A percentile compares a stretch with the other conserved stretches of the same genome.
phyloP scores from a whole-genome alignment of 2,329 filamentous ascomycete species.

The Zasmidium angulare region DNA sequence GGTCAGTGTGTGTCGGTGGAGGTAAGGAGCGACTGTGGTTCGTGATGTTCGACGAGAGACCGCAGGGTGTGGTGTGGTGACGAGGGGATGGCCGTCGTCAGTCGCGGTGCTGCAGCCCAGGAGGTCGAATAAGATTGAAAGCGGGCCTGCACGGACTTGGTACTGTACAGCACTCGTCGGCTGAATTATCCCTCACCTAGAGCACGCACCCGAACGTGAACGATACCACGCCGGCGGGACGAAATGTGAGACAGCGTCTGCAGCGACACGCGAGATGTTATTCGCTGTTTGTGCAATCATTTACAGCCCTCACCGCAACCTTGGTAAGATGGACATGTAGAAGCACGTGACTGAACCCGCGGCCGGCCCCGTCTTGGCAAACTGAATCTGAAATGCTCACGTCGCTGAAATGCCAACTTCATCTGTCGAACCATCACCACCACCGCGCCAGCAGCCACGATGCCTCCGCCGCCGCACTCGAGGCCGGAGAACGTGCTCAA shows the following conservation, averaged over 20 bases:
- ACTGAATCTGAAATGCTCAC: background rate
- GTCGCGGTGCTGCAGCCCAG: background rate
- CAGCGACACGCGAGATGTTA: background rate
- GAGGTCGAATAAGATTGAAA: background rate
- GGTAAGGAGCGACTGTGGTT: conserved; percentile 5
- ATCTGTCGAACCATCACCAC: conserved; percentile 14
- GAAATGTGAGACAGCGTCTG: background rate
- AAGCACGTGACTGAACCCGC: background rate
- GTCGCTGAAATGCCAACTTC: background rate
- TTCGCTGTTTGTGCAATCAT: background rate
- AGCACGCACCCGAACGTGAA: background rate
- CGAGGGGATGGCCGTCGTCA: background rate
- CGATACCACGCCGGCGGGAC: background rate
- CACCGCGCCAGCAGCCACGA: conserved; percentile 35
- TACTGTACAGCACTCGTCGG: background rate
- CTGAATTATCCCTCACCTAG: background rate
- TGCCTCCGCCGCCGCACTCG: conserved; percentile 95
- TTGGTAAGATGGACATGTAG: background rate
- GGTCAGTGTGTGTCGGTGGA: background rate
- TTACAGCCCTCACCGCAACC: background rate
- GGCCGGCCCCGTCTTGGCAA: too few species aligned
- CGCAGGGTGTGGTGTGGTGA: background rate
- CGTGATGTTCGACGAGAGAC: background rate
- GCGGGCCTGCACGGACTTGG: background rate
- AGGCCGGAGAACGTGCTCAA: conserved; percentile 99